These are phyloP conservation scores for Conoideocrella luteorostrata DNA, from an alignment of 2,329 filamentous ascomycete genomes.

Conservation along the genomic window DNA sequence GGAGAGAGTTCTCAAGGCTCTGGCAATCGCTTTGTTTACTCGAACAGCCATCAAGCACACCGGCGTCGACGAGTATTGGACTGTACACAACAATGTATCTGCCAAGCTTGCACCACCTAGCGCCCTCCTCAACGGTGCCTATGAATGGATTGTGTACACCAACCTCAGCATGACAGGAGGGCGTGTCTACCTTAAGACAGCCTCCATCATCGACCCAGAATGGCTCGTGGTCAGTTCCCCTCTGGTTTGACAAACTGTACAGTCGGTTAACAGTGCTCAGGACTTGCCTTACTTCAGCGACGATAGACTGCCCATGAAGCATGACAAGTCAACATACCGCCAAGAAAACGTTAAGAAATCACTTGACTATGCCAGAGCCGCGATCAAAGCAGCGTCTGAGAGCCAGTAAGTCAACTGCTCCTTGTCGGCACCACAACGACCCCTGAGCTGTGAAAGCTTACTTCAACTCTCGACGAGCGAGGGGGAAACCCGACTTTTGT, in stretches of 20 bases:
- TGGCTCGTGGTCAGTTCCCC: not conserved
- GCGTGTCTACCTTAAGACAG: not conserved
- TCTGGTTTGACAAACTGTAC: not conserved
- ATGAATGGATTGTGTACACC: constrained; percentile 1
- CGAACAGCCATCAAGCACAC: not conserved
- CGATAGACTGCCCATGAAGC: not conserved
- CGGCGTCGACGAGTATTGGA: not conserved
- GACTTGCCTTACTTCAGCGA: not conserved
- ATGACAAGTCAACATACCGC: not conserved
- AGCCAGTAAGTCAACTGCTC: not conserved
- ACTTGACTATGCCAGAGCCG: not conserved
- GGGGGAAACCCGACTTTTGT: not conserved
- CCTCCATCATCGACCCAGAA: not conserved
- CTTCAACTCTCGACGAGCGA: not conserved
- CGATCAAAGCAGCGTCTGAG: not conserved
- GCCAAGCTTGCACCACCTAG: not conserved
- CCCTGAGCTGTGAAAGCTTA: not conserved
- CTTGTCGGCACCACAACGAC: not conserved
- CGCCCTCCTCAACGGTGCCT: not conserved
- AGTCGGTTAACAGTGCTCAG: not conserved
- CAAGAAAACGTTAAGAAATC: constrained; percentile 1
- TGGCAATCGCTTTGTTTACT: not conserved
- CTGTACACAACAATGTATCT: not conserved
- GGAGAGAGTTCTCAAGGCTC: not conserved
- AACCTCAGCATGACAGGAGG: not conserved